These are phyloP conservation scores for Pelargonium fulgidum DNA, from an alignment of 441 rosid species.

Conservation along the genomic window DNA sequence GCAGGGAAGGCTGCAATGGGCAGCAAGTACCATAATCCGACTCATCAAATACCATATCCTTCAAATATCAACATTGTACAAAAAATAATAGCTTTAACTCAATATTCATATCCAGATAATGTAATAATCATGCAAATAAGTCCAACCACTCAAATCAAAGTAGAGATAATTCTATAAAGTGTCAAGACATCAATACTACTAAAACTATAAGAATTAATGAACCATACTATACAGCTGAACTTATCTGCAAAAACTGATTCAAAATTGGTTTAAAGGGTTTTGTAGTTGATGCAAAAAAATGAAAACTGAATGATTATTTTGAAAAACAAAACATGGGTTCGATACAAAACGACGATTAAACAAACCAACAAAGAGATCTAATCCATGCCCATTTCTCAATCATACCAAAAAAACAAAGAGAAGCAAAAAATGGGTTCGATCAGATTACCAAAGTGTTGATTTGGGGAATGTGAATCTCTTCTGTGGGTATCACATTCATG, in stretches of 20 bases:
- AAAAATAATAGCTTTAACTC: background rate
- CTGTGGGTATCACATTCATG: constrained; percentile 9
- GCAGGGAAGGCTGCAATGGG: constrained; percentile 27
- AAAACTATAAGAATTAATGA: background rate
- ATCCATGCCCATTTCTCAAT: background rate
- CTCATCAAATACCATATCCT: background rate
- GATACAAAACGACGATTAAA: background rate
- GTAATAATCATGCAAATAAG: constrained; percentile 1
- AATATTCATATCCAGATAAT: background rate
- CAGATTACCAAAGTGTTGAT: constrained; percentile 9
- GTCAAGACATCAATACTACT: background rate
- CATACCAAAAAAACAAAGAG: background rate
- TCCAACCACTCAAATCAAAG: background rate
- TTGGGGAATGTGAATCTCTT: constrained; percentile 10
- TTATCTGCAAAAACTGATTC: background rate
- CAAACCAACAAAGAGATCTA: background rate
- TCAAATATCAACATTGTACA: background rate
- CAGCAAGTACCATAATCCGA: constrained; percentile 5
- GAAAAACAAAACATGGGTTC: background rate
- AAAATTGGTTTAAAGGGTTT: background rate
- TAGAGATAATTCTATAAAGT: background rate
- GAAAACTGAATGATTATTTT: background rate
- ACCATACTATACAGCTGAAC: background rate
- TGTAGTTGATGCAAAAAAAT: background rate
- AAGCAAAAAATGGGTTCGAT: background rate